Percentiles rank a stretch among this genome's conserved stretches.
phyloP scores from a whole-genome alignment of 495 filamentous ascomycete genomes.

The Podospora anserina region DNA sequence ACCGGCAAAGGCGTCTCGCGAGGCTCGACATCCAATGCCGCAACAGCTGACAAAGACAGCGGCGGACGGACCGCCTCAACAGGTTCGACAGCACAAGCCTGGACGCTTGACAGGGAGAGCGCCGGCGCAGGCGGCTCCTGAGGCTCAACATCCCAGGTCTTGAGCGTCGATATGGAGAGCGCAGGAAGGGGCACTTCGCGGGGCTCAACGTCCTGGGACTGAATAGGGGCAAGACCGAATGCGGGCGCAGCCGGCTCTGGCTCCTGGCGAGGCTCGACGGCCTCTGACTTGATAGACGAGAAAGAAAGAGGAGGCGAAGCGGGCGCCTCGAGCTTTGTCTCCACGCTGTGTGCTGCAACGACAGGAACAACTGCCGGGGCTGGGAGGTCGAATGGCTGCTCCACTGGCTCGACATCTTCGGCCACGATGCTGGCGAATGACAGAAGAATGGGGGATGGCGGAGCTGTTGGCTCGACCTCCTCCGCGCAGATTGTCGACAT shows the following conservation, averaged over 20 bases:
- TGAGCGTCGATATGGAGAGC: slow-evolving; percentile 19
- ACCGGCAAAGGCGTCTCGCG: slow-evolving; percentile 17
- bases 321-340: slow-evolving; percentile 5
- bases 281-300: slow-evolving; percentile 25
- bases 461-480: slow-evolving; percentile 22
- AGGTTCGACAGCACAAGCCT: slow-evolving; percentile 22
- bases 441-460: slow-evolving; percentile 19
- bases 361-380: slow-evolving; percentile 15
- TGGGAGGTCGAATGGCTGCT: slow-evolving; percentile 7
- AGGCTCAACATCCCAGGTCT: slow-evolving; percentile 12
- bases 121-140: slow-evolving; percentile 11
- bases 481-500: slow-evolving; percentile 17
- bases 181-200: slow-evolving; percentile 13
- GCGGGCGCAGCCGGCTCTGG: slow-evolving; percentile 21
- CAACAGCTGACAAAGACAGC: slow-evolving; percentile 10
- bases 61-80: slow-evolving; percentile 10
- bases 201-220: slow-evolving; percentile 37
- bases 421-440: slow-evolving; percentile 14
- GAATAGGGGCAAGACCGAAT: slow-evolving; percentile 33
- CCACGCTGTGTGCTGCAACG: slow-evolving; percentile 9
- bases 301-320: slow-evolving; percentile 18
- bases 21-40: slow-evolving; percentile 25
- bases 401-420: slow-evolving; percentile 23
- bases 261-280: slow-evolving; percentile 32
- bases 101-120: slow-evolving; percentile 18